phyloP scores from a whole-genome alignment of 2,329 filamentous ascomycete species.

The Aspergillus sp. region DNA sequence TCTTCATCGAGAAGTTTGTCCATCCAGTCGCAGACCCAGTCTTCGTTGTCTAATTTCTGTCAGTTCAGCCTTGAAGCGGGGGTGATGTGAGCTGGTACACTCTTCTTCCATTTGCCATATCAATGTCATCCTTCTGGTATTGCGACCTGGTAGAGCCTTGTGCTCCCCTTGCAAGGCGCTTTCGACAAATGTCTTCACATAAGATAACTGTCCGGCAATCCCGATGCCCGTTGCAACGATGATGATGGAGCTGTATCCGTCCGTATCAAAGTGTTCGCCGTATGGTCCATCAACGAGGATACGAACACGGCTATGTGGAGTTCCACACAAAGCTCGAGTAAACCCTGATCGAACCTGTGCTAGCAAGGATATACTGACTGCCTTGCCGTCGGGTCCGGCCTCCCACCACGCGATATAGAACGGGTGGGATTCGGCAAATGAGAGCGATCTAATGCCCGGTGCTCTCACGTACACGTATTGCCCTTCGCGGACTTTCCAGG shows the following conservation, averaged over 20 bases:
- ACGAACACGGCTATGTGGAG: background rate
- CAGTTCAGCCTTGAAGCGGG: background rate
- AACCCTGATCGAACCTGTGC: conserved; percentile 1
- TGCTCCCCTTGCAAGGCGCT: too few relatives aligned
- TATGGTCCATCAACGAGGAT: conserved; percentile 1
- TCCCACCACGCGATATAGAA: conserved; percentile 8
- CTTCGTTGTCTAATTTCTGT: background rate
- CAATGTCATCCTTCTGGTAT: background rate
- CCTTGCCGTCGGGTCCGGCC: conserved; percentile 1
- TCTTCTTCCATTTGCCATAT: background rate
- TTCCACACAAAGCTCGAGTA: background rate
- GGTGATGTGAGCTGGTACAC: background rate
- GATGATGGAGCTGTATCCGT: background rate
- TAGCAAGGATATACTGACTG: background rate
- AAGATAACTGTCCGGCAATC: background rate
- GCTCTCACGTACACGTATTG: conserved; percentile 9
- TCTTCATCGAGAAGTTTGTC: background rate
- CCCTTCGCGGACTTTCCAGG: conserved; percentile 8
- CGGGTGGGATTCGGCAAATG: conserved; percentile 9
- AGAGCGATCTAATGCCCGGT: conserved; percentile 2
- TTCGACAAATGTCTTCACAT: background rate
- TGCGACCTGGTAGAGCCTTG: too few relatives aligned
- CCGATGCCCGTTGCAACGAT: background rate
- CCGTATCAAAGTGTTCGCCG: background rate
- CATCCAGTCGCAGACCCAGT: background rate